Evolutionary conservation across 1,284 basidiomycete species (phyloP).

Genomic region (Sporisorium graminicola): DNA sequence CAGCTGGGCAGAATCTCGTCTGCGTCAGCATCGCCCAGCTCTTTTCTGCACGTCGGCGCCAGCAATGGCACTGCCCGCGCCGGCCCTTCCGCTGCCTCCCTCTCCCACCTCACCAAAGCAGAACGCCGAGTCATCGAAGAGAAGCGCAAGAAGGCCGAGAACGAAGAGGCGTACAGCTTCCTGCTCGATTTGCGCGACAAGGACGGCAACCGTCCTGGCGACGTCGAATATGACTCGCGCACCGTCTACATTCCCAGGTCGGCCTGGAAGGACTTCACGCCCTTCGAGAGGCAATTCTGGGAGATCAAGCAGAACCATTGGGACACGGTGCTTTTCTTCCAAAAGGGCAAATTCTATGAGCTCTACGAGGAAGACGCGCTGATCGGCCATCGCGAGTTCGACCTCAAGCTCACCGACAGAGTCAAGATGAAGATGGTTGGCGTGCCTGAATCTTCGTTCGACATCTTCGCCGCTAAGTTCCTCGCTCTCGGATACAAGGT

Average conservation of each 20-base stretch:
- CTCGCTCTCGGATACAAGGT: constrained; percentile 84
- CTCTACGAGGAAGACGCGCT: constrained; percentile 70
- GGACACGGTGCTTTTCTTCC: constrained; percentile 89
- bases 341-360: constrained; percentile 79
- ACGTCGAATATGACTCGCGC: constrained; percentile 91
- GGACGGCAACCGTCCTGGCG: constrained; percentile 82
- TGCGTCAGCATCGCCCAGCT: constrained; percentile 22
- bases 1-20: constrained; percentile 26
- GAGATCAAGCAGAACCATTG: constrained; percentile 67
- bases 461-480: constrained; percentile 73
- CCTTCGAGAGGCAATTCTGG: constrained; percentile 82
- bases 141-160: constrained; percentile 78
- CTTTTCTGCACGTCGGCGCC: constrained; percentile 4
- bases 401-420: constrained; percentile 78
- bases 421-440: constrained; percentile 98
- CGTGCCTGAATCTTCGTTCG: constrained; percentile 93
- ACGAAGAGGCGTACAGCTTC: constrained; percentile 86
- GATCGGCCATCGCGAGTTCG: constrained; percentile 70
- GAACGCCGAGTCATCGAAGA: constrained; percentile 76
- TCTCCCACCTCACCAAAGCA: constrained; percentile 83
- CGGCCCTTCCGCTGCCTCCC: constrained; percentile 30
- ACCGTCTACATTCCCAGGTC: constrained; percentile 85
- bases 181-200: constrained; percentile 83
- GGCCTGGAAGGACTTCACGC: constrained; percentile 88
- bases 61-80: constrained; percentile 19